Base-by-base conservation (phyloP, 768 basidiomycete species). In the Phanerochaete carnosa region DNA sequence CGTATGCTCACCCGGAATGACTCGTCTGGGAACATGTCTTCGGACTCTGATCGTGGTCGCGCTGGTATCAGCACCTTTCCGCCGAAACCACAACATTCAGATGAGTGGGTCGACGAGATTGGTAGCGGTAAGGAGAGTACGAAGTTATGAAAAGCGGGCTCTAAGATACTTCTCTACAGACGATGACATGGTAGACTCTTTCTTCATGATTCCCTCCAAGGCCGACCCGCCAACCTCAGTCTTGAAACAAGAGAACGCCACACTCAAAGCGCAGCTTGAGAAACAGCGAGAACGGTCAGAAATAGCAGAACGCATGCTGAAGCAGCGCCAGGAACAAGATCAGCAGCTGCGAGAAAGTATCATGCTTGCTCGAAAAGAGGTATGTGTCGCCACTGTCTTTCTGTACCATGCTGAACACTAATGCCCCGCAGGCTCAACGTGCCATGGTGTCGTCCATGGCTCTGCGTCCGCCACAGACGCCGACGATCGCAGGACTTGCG, bases 331-430 rank as follows among this genome's bases (percentile, higher is more conserved):
- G 69, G 91, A 90, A 60, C 92, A 93, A 68, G 92, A 92, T 68
- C 79, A 84, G 56, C 83, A 91, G 51, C 73, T 94, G 59, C 85
- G 90, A 25, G 92, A 93, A 64, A 90, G 90, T 64, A 91, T 94
- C 77, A 85, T 77, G 74, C 81, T 83, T 79, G 84, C 83, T 0
- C 87, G 73, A 71, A 86, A 73, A 77, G 88, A 80, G 86, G 93
- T 82, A 77, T 74, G 66, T 52, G 61, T 55, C 28, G 54, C 51
- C 11, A 30, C 37, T 35, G 15, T 19, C 12, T 11, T 13, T 61
- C 43, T 29, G 22, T 45, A n/a, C 65, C 50, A 50, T 58, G 35
- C 54, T 51, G 22, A 29, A 25, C 11, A 23, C 25, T 52, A 25
- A 58, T 45, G 50, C 53, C 32, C 29, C 39, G 8, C 50, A 94